Evolutionary conservation across 352 stramenopile genomes (phyloP), one percentile per base, ranked within the genome.

Genomic region (Phytophthora meadii): DNA sequence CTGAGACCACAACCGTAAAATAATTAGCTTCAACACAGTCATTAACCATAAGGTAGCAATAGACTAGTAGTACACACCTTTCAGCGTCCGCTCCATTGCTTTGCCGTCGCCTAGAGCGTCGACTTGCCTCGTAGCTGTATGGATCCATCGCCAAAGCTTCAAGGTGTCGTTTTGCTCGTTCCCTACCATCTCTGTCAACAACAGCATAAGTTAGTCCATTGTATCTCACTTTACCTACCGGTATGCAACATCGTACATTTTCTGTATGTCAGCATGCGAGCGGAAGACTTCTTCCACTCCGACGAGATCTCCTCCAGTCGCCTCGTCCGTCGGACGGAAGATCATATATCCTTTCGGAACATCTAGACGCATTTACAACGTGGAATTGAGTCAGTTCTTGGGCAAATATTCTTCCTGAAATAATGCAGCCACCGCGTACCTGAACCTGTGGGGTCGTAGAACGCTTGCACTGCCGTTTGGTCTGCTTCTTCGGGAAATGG

Each of bases 261-360:
- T 1, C 15, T 41, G 17, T 24, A 74, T 37, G 40, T 61, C 51
- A 30, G 32, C 22, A 17, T 65, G 36, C n/a, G 30, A 39, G 41
- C 44, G 53, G 14, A 85, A 19, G 14, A 60, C 44, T 17, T 70
- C 69, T 44, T 63, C 41, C 19, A 80, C 28, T 3, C 56, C 44
- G 5, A 37, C 34, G 27, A 82, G 46, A 37, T 50, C 51, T 28
- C 47, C 52, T 57, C 59, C 69, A 15, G 55, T 54, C 27, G 76
- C 59, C 40, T 79, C 69, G 11, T 85, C 65, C 3, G 64, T 46
- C 14, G 68, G 51, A 30, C 69, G 57, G 22, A 85, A 32, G 17
- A 81, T 39, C 10, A 85, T 56, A 28, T 67, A 82, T 42, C 54
- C 48, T 57, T 79, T 85, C 3, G 51, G 44, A 45, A 54, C 25